Percentiles rank a stretch among this genome's conserved stretches.
These are phyloP conservation scores for Suillus paluster DNA, from an alignment of 768 basidiomycete species.

Conservation along the genomic window DNA sequence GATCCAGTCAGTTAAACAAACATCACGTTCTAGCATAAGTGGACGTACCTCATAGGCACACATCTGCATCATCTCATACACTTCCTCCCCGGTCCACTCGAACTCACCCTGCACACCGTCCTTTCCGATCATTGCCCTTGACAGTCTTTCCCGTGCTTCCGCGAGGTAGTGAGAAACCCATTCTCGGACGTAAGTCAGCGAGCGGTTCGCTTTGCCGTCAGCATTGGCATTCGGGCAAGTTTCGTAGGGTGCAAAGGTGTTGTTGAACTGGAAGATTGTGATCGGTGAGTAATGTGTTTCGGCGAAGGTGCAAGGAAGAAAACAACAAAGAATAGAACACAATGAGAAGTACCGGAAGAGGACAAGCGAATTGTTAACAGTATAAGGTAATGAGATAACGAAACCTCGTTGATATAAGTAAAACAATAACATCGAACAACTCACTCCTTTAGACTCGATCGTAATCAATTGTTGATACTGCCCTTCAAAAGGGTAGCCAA, in stretches of 20 bases:
- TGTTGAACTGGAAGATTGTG: constrained; percentile 61
- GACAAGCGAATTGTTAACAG: constrained; percentile 19
- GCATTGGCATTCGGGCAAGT: constrained; percentile 73
- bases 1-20: not conserved
- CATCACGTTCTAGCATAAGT: not conserved
- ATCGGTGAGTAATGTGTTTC: not conserved
- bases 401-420: constrained; percentile 14
- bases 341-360: not conserved
- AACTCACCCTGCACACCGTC: constrained; percentile 46
- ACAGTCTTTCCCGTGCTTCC: constrained; percentile 62
- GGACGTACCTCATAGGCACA: constrained; percentile 79
- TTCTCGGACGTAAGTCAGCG: constrained; percentile 53
- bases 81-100: constrained; percentile 65
- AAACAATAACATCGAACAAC: constrained; percentile 30
- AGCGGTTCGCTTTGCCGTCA: constrained; percentile 57
- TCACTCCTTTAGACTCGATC: constrained; percentile 64
- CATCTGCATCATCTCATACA: constrained; percentile 79
- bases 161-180: constrained; percentile 80
- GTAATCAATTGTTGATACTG: constrained; percentile 80
- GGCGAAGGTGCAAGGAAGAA: not conserved
- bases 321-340: not conserved
- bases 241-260: constrained; percentile 84
- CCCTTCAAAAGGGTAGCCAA: constrained; percentile 71
- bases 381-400: not conserved
- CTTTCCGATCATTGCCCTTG: constrained; percentile 3